phyloP scores from a whole-genome alignment of 1,139 yeast genomes.

The Debaryomyces fabryi region DNA sequence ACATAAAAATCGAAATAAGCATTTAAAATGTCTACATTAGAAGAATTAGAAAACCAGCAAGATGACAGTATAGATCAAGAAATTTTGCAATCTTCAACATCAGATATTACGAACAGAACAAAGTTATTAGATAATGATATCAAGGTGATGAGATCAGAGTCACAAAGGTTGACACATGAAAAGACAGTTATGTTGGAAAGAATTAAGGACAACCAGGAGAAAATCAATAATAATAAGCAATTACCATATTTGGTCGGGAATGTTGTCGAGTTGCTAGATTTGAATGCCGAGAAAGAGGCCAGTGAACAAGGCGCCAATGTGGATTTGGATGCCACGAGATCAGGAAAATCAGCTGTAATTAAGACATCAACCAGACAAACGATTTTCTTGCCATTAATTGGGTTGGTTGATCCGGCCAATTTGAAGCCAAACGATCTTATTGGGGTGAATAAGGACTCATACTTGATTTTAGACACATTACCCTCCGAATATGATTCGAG shows the following conservation, averaged over 20 bases:
- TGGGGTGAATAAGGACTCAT: conserved; percentile 97
- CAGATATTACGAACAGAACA: conserved; percentile 84
- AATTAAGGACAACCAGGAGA: conserved; percentile 94
- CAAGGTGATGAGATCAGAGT: conserved; percentile 91
- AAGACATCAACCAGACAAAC: conserved; percentile 98
- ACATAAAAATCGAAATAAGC: background rate
- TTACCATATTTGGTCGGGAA: conserved; percentile 97
- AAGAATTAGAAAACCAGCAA: conserved; percentile 59
- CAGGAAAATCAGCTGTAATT: conserved; percentile 97
- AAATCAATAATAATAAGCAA: conserved; percentile 93
- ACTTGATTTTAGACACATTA: conserved; percentile 86
- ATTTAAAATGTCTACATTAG: conserved; percentile 63
- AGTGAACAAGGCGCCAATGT: conserved; percentile 93
- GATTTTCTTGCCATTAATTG: conserved; percentile 92
- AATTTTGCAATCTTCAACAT: conserved; percentile 73
- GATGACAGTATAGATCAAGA: conserved; percentile 73
- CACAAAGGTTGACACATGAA: conserved; percentile 88
- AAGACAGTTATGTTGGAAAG: conserved; percentile 90
- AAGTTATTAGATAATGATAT: conserved; percentile 92
- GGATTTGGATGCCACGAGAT: conserved; percentile 87
- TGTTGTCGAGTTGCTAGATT: conserved; percentile 89
- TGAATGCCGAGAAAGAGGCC: conserved; percentile 86
- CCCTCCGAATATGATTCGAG: conserved; percentile 98
- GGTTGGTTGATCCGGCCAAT: conserved; percentile 84
- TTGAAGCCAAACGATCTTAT: conserved; percentile 95